Conservation (phyloP, 1,284 basidiomycete genomes). For the Melanopsichium pennsylvanicum region DNA sequence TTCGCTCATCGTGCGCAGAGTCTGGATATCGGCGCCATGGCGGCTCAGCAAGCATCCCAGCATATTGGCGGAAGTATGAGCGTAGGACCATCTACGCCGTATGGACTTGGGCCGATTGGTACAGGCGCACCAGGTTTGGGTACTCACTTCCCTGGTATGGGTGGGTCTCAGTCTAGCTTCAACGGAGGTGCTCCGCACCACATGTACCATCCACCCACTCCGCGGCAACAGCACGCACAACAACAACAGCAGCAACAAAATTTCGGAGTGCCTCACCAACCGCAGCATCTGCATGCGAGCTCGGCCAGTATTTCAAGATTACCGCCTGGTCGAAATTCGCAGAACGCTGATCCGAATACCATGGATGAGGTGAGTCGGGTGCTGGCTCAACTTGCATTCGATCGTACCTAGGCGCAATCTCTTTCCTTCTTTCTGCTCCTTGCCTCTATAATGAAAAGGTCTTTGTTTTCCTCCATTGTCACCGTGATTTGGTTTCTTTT, state of each 20-base stretch:
- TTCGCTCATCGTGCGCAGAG: slow-evolving; percentile 59
- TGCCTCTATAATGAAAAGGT: too few relatives aligned
- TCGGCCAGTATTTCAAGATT: slow-evolving; percentile 53
- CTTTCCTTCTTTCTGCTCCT: neutral
- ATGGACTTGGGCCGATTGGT: slow-evolving; percentile 44
- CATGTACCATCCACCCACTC: slow-evolving; percentile 18
- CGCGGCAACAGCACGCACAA: slow-evolving; percentile 14
- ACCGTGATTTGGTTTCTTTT: neutral
- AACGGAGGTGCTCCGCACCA: slow-evolving; percentile 20
- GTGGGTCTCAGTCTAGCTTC: slow-evolving; percentile 18
- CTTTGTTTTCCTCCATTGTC: neutral
- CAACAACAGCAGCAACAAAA: slow-evolving; percentile 20
- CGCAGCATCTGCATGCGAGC: slow-evolving; percentile 32
- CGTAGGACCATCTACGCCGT: slow-evolving; percentile 39
- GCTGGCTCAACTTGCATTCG: slow-evolving; percentile 59
- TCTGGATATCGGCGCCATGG: slow-evolving; percentile 55
- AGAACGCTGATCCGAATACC: slow-evolving; percentile 42
- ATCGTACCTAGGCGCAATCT: slow-evolving; percentile 30
- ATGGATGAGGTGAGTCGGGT: slow-evolving; percentile 63
- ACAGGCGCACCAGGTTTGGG: slow-evolving; percentile 25
- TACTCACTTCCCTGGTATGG: slow-evolving; percentile 37
- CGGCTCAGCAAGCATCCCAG: slow-evolving; percentile 51
- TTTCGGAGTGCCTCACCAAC: slow-evolving; percentile 22
- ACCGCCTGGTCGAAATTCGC: slow-evolving; percentile 34
- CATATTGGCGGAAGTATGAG: slow-evolving; percentile 31